Conservation (phyloP, 2,329 filamentous ascomycete species). For the Pseudogymnoascus sp. region DNA sequence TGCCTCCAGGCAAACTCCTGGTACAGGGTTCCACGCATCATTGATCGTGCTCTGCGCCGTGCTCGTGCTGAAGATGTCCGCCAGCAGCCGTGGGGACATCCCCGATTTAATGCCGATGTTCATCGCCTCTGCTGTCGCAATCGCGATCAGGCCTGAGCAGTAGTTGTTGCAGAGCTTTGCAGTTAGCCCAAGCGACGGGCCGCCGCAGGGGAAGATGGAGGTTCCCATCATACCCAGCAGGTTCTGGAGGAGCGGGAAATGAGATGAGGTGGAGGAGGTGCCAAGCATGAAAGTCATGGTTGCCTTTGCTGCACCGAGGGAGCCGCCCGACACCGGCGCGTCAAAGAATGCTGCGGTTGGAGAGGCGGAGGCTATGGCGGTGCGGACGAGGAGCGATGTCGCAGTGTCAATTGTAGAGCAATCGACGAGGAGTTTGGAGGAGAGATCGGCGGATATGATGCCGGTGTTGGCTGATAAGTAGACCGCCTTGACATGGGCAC, state of each 20-base stretch:
- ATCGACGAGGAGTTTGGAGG: constrained; percentile 53
- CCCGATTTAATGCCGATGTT: constrained; percentile 51
- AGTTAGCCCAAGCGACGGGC: constrained; percentile 44
- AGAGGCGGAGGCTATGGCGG: too few species aligned
- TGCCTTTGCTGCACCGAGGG: constrained; percentile 27
- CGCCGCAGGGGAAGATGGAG: constrained; percentile 47
- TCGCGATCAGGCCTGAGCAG: constrained; percentile 48
- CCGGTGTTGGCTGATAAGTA: constrained; percentile 38
- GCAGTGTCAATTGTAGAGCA: constrained; percentile 64
- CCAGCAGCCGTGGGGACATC: constrained; percentile 44
- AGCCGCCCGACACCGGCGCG: constrained; percentile 30
- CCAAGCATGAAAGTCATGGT: constrained; percentile 29
- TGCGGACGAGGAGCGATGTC: constrained; percentile 34
- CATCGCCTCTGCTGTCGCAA: constrained; percentile 49
- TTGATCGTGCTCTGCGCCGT: constrained; percentile 27
- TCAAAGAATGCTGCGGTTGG: constrained; percentile 26
- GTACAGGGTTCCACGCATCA: constrained; percentile 29
- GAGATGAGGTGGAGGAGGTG: too few species aligned
- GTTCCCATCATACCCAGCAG: constrained; percentile 44
- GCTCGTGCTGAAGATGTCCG: constrained; percentile 43
- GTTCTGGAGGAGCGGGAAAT: constrained; percentile 27
- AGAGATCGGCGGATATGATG: constrained; percentile 38
- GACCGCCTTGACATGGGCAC: constrained; percentile 58
- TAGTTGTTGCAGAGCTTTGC: constrained; percentile 57
- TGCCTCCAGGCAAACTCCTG: constrained; percentile 26